phyloP scores from a whole-genome alignment of 768 basidiomycete genomes.

The Agrocybe pediades region DNA sequence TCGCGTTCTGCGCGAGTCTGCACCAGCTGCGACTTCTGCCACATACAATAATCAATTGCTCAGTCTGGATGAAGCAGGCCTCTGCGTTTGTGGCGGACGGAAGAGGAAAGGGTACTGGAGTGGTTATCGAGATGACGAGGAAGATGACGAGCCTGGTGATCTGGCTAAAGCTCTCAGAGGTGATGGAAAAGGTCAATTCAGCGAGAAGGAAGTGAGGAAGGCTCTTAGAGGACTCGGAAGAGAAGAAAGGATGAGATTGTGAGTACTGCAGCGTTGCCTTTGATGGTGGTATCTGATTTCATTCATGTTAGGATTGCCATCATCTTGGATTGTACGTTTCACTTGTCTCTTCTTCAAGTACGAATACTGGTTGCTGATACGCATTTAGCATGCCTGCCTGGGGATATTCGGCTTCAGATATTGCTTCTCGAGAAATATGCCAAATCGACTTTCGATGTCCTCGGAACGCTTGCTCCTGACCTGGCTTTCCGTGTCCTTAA shows the following conservation, averaged over 20 bases:
- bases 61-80: slow-evolving; percentile 26
- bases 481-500: slow-evolving; percentile 66
- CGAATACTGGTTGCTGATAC: slow-evolving; percentile 4
- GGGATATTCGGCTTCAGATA: slow-evolving; percentile 84
- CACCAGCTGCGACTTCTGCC: slow-evolving; percentile 20
- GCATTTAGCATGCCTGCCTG: slow-evolving; percentile 69
- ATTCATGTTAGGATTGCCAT: slow-evolving; percentile 48
- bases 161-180: slow-evolving; percentile 50
- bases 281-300: background rate
- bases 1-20: slow-evolving; percentile 55
- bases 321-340: slow-evolving; percentile 57
- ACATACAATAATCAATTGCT: slow-evolving; percentile 21
- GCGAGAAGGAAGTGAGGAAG: slow-evolving; percentile 69
- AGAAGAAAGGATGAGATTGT: slow-evolving; percentile 77
- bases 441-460: slow-evolving; percentile 79
- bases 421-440: slow-evolving; percentile 83
- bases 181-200: slow-evolving; percentile 62
- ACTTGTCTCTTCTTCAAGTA: background rate
- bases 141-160: slow-evolving; percentile 43
- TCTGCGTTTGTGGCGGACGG: slow-evolving; percentile 61
- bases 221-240: slow-evolving; percentile 61
- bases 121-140: slow-evolving; percentile 58
- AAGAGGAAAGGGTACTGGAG: slow-evolving; percentile 72
- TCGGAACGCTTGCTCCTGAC: slow-evolving; percentile 69
- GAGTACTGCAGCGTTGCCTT: slow-evolving; percentile 32